These are phyloP conservation scores for Penicillium paradoxum DNA, from an alignment of 495 filamentous ascomycete genomes.

Conservation along the genomic window DNA sequence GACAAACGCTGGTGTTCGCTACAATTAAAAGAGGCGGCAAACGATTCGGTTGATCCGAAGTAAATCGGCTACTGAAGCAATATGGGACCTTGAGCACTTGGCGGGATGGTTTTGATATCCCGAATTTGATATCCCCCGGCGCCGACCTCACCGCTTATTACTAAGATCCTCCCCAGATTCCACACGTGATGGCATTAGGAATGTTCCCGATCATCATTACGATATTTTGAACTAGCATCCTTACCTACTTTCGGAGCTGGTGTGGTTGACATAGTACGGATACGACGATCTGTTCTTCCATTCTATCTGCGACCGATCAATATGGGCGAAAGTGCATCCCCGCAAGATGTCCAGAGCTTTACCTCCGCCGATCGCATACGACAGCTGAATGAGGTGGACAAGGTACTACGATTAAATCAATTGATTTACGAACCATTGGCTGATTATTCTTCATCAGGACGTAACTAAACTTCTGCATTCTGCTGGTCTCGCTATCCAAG, in stretches of 20 bases:
- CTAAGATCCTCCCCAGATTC: slow-evolving; percentile 18
- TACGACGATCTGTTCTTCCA: background rate
- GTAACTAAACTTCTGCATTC: slow-evolving; percentile 59
- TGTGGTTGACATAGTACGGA: background rate
- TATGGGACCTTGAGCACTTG: background rate
- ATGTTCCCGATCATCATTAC: background rate
- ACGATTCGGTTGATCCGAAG: background rate
- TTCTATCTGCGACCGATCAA: background rate
- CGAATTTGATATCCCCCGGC: slow-evolving; percentile 18
- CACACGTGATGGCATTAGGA: slow-evolving; percentile 18
- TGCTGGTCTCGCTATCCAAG: slow-evolving; percentile 63
- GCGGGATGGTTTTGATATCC: slow-evolving; percentile 1
- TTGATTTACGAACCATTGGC: background rate
- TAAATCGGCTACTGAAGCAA: background rate
- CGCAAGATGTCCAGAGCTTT: slow-evolving; percentile 31
- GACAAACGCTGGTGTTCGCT: background rate
- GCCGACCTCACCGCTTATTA: slow-evolving; percentile 5
- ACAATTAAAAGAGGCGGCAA: background rate
- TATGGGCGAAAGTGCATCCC: background rate
- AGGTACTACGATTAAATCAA: slow-evolving; percentile 37
- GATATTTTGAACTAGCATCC: background rate
- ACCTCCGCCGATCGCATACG: slow-evolving; percentile 68
- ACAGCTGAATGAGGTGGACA: slow-evolving; percentile 71
- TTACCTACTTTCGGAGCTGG: background rate
- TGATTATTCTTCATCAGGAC: slow-evolving; percentile 32